Base-by-base conservation (phyloP, 2,329 filamentous ascomycete species). In the Diaporthe humulicola region DNA sequence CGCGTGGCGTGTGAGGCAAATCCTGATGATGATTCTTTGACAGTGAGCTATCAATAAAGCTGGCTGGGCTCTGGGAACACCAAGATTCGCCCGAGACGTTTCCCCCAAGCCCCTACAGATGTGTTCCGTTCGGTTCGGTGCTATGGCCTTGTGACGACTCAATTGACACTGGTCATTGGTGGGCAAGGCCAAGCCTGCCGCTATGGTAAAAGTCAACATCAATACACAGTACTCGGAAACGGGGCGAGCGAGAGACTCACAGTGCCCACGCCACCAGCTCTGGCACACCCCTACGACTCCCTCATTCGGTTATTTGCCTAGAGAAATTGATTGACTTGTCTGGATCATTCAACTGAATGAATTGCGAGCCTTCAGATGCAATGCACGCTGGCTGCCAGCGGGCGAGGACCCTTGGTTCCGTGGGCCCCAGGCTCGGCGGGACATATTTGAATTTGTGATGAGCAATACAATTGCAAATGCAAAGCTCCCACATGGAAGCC, bases 21-120 rank as follows among this genome's bases (percentile, higher is more conserved):
- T 76, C 10, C 42, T 60, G 60, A 58, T 75, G 72, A 74, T 60
- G 73, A 76, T 74, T 67, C 42, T 73, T 74, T 74, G 69, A 76
- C 67, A 76, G 57, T 52, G 70, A 69, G 56, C 70, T 73, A 69
- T 38, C 48, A 3, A 42, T 28, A 52, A 54, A 56, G 48, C 17
- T 64, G 45, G 45, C 50, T 25, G 45, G 45, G 28, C 22, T 15
- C 30, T 30, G 45, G 5, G 64, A 54, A 54, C 30, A 69, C 64
- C 33, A 54, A 40, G 64, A 38, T 67, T 67, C 45, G 64, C 45
- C 64, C 64, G 64, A 28, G 45, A 67, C 48, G 30, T 15, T 1
- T 33, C 30, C 30, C 42, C 58, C 7, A 38, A 38, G 45, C 33
- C 48, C 64, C 54, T 36, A 19, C 64, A 54, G 45, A 50, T 54